phyloP scores from a whole-genome alignment of 192 early-diverging fungal genomes.

The Coemansia sp. region DNA sequence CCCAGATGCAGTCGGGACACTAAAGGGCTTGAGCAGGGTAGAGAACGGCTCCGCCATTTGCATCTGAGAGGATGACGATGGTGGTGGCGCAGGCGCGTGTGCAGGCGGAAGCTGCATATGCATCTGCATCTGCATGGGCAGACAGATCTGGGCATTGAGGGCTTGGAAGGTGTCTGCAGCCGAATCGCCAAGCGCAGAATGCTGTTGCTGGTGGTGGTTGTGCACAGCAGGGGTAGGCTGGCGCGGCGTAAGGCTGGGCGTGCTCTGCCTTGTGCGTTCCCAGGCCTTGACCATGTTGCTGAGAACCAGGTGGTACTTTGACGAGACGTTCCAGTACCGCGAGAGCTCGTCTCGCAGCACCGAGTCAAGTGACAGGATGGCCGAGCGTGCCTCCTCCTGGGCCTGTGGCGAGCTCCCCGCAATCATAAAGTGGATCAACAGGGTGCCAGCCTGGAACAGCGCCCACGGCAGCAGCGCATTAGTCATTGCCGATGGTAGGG shows the following conservation, averaged over 20 bases:
- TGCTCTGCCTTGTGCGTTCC: conserved; percentile 46
- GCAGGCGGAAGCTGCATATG: conserved; percentile 31
- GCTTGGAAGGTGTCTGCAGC: conserved; percentile 24
- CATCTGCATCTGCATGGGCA: conserved; percentile 49
- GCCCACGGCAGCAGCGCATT: conserved; percentile 52
- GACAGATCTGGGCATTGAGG: conserved; percentile 12
- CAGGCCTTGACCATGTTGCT: conserved; percentile 54
- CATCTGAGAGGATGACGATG: neutral
- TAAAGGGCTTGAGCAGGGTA: conserved; percentile 34
- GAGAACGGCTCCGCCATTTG: conserved; percentile 8
- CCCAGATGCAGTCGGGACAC: neutral
- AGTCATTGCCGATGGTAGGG: conserved; percentile 45
- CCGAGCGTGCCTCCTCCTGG: conserved; percentile 48
- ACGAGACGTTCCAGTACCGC: conserved; percentile 50
- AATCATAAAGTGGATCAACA: conserved; percentile 54
- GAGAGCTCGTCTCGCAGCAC: conserved; percentile 47
- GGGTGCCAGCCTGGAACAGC: conserved; percentile 52
- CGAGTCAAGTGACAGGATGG: conserved; percentile 42
- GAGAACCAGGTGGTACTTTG: conserved; percentile 50
- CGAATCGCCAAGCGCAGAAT: conserved; percentile 9
- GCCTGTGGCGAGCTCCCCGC: conserved; percentile 47
- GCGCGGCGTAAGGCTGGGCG: conserved; percentile 29
- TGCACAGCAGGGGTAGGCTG: conserved; percentile 11
- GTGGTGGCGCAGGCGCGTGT: neutral
- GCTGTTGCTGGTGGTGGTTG: too few relatives aligned